A percentile compares a stretch with the other conserved stretches of the same genome.
Conservation (phyloP, 257 asterid genomes). For the Knoxia roxburghii region DNA sequence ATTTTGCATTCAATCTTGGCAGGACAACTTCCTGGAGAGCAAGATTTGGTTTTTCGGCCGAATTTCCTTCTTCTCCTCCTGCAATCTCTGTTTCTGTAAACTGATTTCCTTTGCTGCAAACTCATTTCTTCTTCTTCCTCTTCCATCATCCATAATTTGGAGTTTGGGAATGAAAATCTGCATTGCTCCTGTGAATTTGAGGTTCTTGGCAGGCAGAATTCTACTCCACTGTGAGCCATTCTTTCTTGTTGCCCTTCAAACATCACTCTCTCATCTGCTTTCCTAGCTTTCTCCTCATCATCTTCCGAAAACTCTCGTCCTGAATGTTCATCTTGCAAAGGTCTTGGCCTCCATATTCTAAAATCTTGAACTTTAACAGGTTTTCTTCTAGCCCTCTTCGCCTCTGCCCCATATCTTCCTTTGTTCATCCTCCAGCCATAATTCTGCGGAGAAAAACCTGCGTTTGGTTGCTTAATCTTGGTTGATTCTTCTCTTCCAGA, state of each 20-base stretch:
- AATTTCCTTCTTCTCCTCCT: constrained; percentile 32
- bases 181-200: constrained; percentile 13
- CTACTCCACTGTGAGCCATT: constrained; percentile 13
- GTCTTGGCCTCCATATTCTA: neutral
- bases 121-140: constrained; percentile 31
- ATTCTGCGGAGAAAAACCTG: constrained; percentile 14
- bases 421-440: constrained; percentile 21
- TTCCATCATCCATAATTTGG: constrained; percentile 12
- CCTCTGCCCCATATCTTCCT: constrained; percentile 4
- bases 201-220: constrained; percentile 6
- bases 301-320: constrained; percentile 10
- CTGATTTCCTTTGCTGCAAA: constrained; percentile 26
- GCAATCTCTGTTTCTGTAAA: constrained; percentile 18
- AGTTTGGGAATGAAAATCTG: constrained; percentile 21
- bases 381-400: constrained; percentile 1
- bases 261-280: constrained; percentile 25
- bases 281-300: constrained; percentile 10
- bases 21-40: constrained; percentile 46
- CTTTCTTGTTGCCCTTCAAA: constrained; percentile 27
- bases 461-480: constrained; percentile 24
- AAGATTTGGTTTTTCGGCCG: constrained; percentile 23
- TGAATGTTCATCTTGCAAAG: constrained; percentile 16
- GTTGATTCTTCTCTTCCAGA: constrained; percentile 11
- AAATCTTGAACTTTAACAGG: constrained; percentile 17
- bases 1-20: constrained; percentile 53